phyloP scores from a whole-genome alignment of 2,329 filamentous ascomycete genomes.

The Ophiostoma fasciatum region DNA sequence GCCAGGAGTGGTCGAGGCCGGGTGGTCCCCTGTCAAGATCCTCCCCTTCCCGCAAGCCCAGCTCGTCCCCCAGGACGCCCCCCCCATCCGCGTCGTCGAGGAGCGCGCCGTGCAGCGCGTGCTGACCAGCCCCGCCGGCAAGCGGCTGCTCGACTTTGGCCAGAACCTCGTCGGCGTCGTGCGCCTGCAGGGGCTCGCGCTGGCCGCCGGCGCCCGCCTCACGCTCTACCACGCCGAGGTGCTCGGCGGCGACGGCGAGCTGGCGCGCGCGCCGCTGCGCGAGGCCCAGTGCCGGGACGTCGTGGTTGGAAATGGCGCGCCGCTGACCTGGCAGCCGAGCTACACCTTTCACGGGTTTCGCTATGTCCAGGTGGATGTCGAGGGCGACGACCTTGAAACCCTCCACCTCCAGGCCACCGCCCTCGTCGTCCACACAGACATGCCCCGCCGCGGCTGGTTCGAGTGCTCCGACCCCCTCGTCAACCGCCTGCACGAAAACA shows the following conservation, averaged over 20 bases:
- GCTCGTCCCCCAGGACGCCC: slow-evolving; percentile 26
- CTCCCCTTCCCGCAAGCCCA: slow-evolving; percentile 17
- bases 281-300: slow-evolving; percentile 26
- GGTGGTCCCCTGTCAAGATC: slow-evolving; percentile 7
- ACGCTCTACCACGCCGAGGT: slow-evolving; percentile 38
- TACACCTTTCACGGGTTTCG: slow-evolving; percentile 41
- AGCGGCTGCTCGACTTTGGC: slow-evolving; percentile 39
- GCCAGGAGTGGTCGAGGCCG: no score
- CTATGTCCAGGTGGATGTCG: slow-evolving; percentile 17
- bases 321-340: slow-evolving; percentile 25
- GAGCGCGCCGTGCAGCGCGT: slow-evolving; percentile 17
- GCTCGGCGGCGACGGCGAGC: slow-evolving; percentile 32
- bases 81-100: slow-evolving; percentile 27
- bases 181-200: slow-evolving; percentile 16
- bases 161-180: slow-evolving; percentile 42
- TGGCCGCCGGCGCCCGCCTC: slow-evolving; percentile 22
- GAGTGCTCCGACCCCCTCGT: slow-evolving; percentile 34
- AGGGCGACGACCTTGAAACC: no score
- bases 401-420: no score
- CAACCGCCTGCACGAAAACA: slow-evolving; percentile 40
- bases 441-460: slow-evolving; percentile 34
- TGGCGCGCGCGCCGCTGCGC: slow-evolving; percentile 26
- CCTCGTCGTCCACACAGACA: slow-evolving; percentile 32
- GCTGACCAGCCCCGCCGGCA: slow-evolving; percentile 23
- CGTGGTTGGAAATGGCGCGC: slow-evolving; percentile 15